Evolutionary conservation across 2,329 filamentous ascomycete species (phyloP).

Genomic region (Claviceps humidiphila): DNA sequence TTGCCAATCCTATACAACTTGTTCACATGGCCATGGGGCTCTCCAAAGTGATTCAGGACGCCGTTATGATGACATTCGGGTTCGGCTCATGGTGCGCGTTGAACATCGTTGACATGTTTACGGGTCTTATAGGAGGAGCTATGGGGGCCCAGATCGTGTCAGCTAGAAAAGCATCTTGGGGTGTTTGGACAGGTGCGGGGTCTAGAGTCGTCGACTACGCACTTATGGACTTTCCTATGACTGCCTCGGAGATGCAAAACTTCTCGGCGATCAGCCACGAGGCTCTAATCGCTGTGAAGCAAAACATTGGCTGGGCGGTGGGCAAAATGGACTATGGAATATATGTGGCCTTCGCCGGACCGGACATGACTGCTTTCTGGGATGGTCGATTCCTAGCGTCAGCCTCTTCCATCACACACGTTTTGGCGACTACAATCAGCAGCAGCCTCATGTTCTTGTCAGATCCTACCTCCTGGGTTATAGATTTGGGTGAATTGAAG

Average conservation of each 20-base stretch:
- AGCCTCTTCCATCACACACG: background rate
- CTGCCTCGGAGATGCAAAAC: conserved; percentile 54
- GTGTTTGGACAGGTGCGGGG: conserved; percentile 27
- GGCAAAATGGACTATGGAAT: conserved; percentile 22
- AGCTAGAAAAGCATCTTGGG: conserved; percentile 27
- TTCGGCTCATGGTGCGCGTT: conserved; percentile 31
- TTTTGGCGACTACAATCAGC: conserved; percentile 11
- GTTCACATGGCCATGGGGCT: conserved; percentile 57
- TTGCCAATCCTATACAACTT: conserved; percentile 69
- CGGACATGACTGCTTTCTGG: conserved; percentile 21
- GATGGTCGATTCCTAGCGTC: conserved; percentile 7
- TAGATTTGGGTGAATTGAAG: conserved; percentile 37
- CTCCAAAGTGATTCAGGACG: conserved; percentile 70
- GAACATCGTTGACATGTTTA: conserved; percentile 25
- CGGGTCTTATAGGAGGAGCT: conserved; percentile 20
- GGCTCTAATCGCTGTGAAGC: conserved; percentile 49
- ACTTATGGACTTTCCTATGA: conserved; percentile 35
- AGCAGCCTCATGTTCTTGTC: conserved; percentile 17
- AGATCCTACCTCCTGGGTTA: conserved; percentile 43
- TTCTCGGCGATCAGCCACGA: conserved; percentile 68
- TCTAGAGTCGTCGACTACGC: conserved; percentile 37
- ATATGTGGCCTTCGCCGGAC: conserved; percentile 31
- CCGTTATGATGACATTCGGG: conserved; percentile 51
- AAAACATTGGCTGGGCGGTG: conserved; percentile 30
- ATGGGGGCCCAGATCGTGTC: conserved; percentile 17